A percentile compares a stretch with the other conserved stretches of the same genome.
Evolutionary conservation across 306 rosid species (phyloP).

Genomic region (barrel medic (Medicago truncatula)): DNA sequence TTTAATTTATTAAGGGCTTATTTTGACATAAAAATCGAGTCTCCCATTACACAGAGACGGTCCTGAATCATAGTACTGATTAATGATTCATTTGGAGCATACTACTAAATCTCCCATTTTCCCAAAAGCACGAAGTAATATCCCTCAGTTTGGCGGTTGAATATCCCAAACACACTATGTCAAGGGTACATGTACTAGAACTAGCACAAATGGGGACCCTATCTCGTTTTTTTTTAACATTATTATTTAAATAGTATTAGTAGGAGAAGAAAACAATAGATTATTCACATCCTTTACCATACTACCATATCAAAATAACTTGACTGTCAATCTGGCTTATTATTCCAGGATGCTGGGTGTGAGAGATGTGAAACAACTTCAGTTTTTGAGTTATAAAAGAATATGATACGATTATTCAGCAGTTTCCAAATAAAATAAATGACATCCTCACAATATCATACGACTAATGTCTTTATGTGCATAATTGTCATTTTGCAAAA

Average conservation of each 20-base stretch:
- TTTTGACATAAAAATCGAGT: too few relatives aligned
- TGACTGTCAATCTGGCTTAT: neutral
- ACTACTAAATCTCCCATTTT: neutral
- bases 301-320: neutral
- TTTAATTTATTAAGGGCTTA: too few relatives aligned
- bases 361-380: neutral
- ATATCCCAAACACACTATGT: neutral
- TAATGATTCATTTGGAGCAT: neutral
- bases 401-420: slow-evolving; percentile 20
- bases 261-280: neutral
- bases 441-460: neutral
- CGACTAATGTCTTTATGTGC: slow-evolving; percentile 41
- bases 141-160: neutral
- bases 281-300: neutral
- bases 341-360: neutral
- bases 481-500: too few relatives aligned
- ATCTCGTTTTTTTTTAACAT: neutral
- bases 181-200: neutral
- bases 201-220: neutral
- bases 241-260: neutral
- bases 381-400: neutral
- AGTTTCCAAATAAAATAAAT: slow-evolving; percentile 23
- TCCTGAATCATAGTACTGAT: too few relatives aligned
- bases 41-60: too few relatives aligned
- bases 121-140: neutral